A percentile compares a stretch with the other conserved stretches of the same genome.
These are phyloP conservation scores for Aspergillus cavernicola DNA, from an alignment of 495 filamentous ascomycete genomes.

Conservation along the genomic window DNA sequence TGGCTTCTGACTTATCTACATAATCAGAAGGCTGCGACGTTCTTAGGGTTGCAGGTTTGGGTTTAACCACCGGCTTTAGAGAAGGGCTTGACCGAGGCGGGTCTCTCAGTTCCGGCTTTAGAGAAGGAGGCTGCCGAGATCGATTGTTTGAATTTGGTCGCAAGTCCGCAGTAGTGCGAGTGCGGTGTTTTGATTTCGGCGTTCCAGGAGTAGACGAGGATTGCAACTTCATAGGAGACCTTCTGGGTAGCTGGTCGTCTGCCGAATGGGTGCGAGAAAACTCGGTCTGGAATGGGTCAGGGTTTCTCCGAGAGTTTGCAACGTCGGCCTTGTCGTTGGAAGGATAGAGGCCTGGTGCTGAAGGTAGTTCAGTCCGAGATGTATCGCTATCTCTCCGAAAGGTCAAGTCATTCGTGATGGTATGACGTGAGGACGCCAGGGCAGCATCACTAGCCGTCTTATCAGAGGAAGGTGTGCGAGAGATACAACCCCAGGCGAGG, in stretches of 20 bases:
- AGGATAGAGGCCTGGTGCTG: constrained; percentile 1
- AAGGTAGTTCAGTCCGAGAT: constrained; percentile 10
- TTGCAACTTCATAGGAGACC: constrained; percentile 13
- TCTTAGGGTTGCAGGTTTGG: constrained; percentile 32
- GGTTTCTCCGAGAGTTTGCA: constrained; percentile 18
- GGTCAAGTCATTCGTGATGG: constrained; percentile 24
- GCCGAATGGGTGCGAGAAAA: constrained; percentile 17
- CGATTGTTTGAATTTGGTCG: constrained; percentile 8
- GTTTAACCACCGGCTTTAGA: constrained; percentile 37
- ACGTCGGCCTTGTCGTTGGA: constrained; percentile 26
- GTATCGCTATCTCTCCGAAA: constrained; percentile 25
- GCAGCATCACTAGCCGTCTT: constrained; percentile 35
- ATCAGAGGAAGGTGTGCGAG: constrained; percentile 33
- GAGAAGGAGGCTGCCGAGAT: constrained; percentile 10
- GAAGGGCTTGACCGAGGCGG: constrained; percentile 17
- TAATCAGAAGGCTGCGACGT: constrained; percentile 18
- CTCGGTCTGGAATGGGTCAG: constrained; percentile 16
- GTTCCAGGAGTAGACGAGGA: constrained; percentile 13
- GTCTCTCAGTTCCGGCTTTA: constrained; percentile 24
- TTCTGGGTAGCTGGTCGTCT: constrained; percentile 21
- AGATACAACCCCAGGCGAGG: constrained; percentile 71
- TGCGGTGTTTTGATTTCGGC: constrained; percentile 3
- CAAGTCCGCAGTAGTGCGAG: not conserved
- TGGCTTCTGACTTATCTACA: not conserved
- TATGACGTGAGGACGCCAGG: constrained; percentile 30